Base-by-base conservation (phyloP, 805 yeast genomes). In the Kazachstania bromeliacearum region DNA sequence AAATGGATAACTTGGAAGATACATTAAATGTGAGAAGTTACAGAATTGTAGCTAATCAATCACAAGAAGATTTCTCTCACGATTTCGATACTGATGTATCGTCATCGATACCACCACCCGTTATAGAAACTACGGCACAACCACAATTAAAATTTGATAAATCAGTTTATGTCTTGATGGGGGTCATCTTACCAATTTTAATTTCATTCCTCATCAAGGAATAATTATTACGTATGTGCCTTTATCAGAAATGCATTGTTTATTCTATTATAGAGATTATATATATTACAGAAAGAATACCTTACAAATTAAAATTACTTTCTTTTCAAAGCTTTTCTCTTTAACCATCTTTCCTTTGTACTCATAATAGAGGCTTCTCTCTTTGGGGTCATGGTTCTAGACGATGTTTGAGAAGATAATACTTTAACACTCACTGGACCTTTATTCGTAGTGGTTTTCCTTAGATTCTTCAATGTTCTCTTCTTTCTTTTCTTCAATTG, bases 391-490 rank as follows among this genome's bases (percentile, higher is more conserved):
- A 55, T 36, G 6, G 46, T 33, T 13, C 40, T 47, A 5, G 35
- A 15, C n/a, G 34, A 32, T 14, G 34, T 22, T 6, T 40, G 28
- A 7, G 47, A 25, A 4, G 50, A 31, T 28, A 67, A 36, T 7
- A 67, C 51, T 29, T 53, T 53, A 9, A 69, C 69, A 28, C 52
- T 60, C 19, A 69, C 68, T 1, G 69, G 68, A 1, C 72, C 73
- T 35, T 59, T 62, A 28, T 54, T 54, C 24, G 47, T 41, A 4
- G 51, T 38, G 2, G 45, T 51, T 35, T 50, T 54, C 33, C 59
- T 63, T 39, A 55, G 47, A 19, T 27, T 42, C 28, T 41, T 43
- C 17, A 62, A 49, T 18, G 60, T 56, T 30, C 60, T 60, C 39
- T 60, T 45, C 38, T 60, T 62, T 17, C 38, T 48, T 31, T 46